Evolutionary conservation across 345 rosid species (phyloP).

Genomic region (Aquilaria yunnanensis): DNA sequence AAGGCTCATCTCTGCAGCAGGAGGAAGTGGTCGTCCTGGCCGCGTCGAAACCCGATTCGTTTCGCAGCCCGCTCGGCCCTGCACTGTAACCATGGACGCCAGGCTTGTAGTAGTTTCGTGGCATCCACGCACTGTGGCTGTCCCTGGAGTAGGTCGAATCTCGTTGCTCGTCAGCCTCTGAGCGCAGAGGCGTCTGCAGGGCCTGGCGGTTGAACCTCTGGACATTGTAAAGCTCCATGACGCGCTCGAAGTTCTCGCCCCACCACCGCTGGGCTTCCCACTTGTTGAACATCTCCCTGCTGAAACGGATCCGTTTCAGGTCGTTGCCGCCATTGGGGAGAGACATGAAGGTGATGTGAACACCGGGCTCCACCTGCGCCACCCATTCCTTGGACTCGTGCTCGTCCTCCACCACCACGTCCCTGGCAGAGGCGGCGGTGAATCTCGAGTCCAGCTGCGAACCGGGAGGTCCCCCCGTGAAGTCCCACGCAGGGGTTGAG

Average conservation of each 20-base stretch:
- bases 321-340: slow-evolving; percentile 93
- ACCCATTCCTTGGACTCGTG: slow-evolving; percentile 92
- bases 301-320: slow-evolving; percentile 91
- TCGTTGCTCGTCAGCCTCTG: slow-evolving; percentile 87
- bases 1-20: slow-evolving; percentile 64
- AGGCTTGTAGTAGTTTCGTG: slow-evolving; percentile 56
- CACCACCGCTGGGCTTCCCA: slow-evolving; percentile 99
- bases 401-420: slow-evolving; percentile 72
- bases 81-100: slow-evolving; percentile 37
- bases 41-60: slow-evolving; percentile 52
- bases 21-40: slow-evolving; percentile 71
- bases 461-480: slow-evolving; percentile 33
- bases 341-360: slow-evolving; percentile 88
- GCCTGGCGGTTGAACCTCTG: slow-evolving; percentile 96
- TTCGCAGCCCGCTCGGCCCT: slow-evolving; percentile 44
- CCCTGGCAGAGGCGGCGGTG: slow-evolving; percentile 52
- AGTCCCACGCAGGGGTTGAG: slow-evolving; percentile 98
- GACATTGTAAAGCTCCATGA: slow-evolving; percentile 96
- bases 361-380: slow-evolving; percentile 99
- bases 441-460: slow-evolving; percentile 47
- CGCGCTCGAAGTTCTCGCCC: slow-evolving; percentile 92
- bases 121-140: slow-evolving; percentile 75
- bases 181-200: slow-evolving; percentile 82
- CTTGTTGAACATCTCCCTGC: slow-evolving; percentile 96
- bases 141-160: slow-evolving; percentile 84